Conservation (phyloP, 1,284 basidiomycete species). For the Erythrobasidium hasegawianum region DNA sequence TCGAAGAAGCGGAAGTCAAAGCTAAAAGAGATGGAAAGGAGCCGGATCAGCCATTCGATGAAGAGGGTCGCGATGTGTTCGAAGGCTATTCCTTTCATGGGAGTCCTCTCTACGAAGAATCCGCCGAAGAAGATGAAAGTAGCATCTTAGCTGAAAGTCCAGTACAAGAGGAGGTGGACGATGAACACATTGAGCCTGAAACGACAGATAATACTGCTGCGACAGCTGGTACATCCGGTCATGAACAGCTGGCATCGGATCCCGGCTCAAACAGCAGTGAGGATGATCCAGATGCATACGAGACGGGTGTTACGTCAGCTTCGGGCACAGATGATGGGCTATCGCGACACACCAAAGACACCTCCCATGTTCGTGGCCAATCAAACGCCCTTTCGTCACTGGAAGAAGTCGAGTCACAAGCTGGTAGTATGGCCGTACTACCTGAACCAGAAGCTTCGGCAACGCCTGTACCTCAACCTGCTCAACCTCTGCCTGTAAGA, state of each 20-base stretch:
- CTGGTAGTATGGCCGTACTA: not conserved
- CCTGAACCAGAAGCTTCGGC: not conserved
- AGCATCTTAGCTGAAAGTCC: not conserved
- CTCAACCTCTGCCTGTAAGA: not conserved
- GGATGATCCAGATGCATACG: slow-evolving; percentile 1
- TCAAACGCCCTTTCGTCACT: not conserved
- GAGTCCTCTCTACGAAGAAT: slow-evolving; percentile 4
- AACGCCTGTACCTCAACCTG: not conserved
- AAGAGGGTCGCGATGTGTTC: slow-evolving; percentile 36
- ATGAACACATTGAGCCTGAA: not conserved
- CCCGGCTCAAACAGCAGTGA: not conserved
- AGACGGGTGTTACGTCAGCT: not conserved
- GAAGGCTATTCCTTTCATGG: slow-evolving; percentile 34
- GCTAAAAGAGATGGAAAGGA: slow-evolving; percentile 15
- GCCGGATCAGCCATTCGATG: slow-evolving; percentile 32
- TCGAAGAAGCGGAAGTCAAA: slow-evolving; percentile 17
- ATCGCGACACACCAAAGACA: slow-evolving; percentile 6
- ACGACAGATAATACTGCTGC: not conserved
- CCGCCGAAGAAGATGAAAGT: slow-evolving; percentile 3
- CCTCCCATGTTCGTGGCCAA: not conserved
- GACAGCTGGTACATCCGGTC: not conserved
- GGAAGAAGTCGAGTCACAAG: not conserved
- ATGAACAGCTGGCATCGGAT: not conserved
- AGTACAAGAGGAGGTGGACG: slow-evolving; percentile 4
- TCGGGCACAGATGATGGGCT: slow-evolving; percentile 2